Evolutionary conservation across 495 filamentous ascomycete species (phyloP).

Genomic region (Hyphodiscus hymeniophilus): DNA sequence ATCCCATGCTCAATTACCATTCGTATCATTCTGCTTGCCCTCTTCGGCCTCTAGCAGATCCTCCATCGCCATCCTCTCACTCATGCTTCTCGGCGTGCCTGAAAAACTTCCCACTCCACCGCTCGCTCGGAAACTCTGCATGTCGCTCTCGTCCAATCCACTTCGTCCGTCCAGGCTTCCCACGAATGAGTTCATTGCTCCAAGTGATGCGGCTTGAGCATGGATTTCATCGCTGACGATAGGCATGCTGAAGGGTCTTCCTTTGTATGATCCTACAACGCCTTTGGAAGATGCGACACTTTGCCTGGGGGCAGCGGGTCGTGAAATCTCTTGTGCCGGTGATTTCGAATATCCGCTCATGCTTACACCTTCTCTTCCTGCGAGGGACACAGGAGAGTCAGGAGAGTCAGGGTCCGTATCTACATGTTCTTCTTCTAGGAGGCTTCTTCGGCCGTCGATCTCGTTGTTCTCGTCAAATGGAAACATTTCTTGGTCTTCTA

Average conservation of each 20-base stretch:
- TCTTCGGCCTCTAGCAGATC: conserved; percentile 17
- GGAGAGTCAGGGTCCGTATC: not conserved
- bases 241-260: conserved; percentile 17
- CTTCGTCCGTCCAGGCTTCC: conserved; percentile 17
- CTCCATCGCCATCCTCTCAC: conserved; percentile 20
- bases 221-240: conserved; percentile 20
- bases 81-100: conserved; percentile 15
- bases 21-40: not conserved
- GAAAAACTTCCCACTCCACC: conserved; percentile 9
- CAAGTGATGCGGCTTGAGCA: conserved; percentile 15
- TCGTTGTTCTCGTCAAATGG: conserved; percentile 15
- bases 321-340: conserved; percentile 12
- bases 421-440: conserved; percentile 1
- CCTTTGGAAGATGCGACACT: not conserved
- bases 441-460: not conserved
- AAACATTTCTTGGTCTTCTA: conserved; percentile 18
- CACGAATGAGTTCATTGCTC: conserved; percentile 18
- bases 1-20: not conserved
- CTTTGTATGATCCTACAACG: conserved; percentile 14
- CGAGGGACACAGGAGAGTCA: not conserved
- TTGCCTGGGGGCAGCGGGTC: not conserved
- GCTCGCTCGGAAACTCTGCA: conserved; percentile 8
- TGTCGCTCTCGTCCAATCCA: conserved; percentile 16
- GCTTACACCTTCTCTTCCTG: not conserved
- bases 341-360: conserved; percentile 8